A percentile compares a stretch with the other conserved stretches of the same genome.
phyloP scores from a whole-genome alignment of 2,329 filamentous ascomycete species.

The Trichophyton verrucosum region DNA sequence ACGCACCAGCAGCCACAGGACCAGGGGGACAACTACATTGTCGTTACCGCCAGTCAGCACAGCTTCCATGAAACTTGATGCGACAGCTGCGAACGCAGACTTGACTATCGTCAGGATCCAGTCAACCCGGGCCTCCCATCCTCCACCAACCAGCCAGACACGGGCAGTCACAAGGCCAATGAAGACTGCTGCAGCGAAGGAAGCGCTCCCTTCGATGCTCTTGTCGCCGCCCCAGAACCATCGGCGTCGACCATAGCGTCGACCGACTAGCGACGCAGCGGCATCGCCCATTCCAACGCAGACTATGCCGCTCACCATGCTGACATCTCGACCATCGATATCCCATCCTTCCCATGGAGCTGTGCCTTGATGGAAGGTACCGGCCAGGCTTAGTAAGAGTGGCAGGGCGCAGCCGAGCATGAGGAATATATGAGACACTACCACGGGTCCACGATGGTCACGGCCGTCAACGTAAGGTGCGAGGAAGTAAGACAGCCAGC shows the following conservation, averaged over 20 bases:
- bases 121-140: slow-evolving; percentile 43
- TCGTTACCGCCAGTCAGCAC: slow-evolving; percentile 95
- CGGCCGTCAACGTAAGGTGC: slow-evolving; percentile 89
- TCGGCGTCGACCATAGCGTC: slow-evolving; percentile 73
- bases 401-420: slow-evolving; percentile 91
- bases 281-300: slow-evolving; percentile 95
- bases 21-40: slow-evolving; percentile 90
- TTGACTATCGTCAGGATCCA: slow-evolving; percentile 39
- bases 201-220: slow-evolving; percentile 72
- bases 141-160: slow-evolving; percentile 62
- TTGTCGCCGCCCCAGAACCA: slow-evolving; percentile 98
- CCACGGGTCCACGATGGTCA: slow-evolving; percentile 84
- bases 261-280: slow-evolving; percentile 77
- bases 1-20: slow-evolving; percentile 84
- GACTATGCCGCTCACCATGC: slow-evolving; percentile 83
- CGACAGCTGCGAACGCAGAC: slow-evolving; percentile 57
- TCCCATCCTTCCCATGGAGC: slow-evolving; percentile 61
- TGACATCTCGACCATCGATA: slow-evolving; percentile 57
- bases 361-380: slow-evolving; percentile 46
- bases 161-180: slow-evolving; percentile 58
- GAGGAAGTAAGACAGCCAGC: slow-evolving; percentile 73
- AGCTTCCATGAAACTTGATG: slow-evolving; percentile 85
- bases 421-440: slow-evolving; percentile 91
- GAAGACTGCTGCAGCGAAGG: slow-evolving; percentile 71
- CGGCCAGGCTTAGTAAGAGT: slow-evolving; percentile 74